Conservation (phyloP, 768 basidiomycete genomes). For the Agaricus subrufescens region DNA sequence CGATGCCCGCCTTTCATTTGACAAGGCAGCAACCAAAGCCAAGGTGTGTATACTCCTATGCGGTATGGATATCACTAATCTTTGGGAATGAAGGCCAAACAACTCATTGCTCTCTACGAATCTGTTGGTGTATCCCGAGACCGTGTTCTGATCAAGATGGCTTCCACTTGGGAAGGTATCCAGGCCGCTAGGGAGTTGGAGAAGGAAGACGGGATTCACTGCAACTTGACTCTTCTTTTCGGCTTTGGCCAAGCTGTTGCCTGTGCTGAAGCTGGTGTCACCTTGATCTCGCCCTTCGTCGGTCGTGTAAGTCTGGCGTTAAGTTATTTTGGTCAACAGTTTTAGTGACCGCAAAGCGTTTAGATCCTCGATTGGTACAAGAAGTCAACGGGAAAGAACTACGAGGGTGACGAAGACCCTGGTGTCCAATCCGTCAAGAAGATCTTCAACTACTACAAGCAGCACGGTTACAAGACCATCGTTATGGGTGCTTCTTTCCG, state of each 20-base stretch:
- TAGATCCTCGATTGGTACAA: constrained; percentile 99
- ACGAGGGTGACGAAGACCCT: constrained; percentile 89
- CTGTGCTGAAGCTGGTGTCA: constrained; percentile 97
- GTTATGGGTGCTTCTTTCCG: constrained; percentile 99
- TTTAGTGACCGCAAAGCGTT: constrained; percentile 6
- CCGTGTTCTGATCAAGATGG: constrained; percentile 97
- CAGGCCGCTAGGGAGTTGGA: constrained; percentile 97
- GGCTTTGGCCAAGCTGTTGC: constrained; percentile 99
- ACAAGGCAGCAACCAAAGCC: constrained; percentile 87
- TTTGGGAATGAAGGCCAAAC: constrained; percentile 49
- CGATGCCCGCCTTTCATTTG: constrained; percentile 95
- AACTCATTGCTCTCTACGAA: constrained; percentile 91
- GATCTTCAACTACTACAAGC: constrained; percentile 99
- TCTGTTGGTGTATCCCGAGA: constrained; percentile 92
- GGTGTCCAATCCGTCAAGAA: constrained; percentile 94
- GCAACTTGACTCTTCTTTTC: constrained; percentile 98
- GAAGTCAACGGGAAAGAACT: constrained; percentile 80
- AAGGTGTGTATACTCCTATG: constrained; percentile 46
- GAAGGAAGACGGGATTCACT: constrained; percentile 89
- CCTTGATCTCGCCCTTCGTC: constrained; percentile 98
- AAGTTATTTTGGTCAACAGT: constrained; percentile 12
- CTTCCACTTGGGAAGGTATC: constrained; percentile 99
- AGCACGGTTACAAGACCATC: constrained; percentile 96
- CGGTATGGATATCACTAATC: constrained; percentile 6
- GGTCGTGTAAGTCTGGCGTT: constrained; percentile 67